phyloP scores from a whole-genome alignment of 2,329 filamentous ascomycete genomes.

The Clonostachys chloroleuca region DNA sequence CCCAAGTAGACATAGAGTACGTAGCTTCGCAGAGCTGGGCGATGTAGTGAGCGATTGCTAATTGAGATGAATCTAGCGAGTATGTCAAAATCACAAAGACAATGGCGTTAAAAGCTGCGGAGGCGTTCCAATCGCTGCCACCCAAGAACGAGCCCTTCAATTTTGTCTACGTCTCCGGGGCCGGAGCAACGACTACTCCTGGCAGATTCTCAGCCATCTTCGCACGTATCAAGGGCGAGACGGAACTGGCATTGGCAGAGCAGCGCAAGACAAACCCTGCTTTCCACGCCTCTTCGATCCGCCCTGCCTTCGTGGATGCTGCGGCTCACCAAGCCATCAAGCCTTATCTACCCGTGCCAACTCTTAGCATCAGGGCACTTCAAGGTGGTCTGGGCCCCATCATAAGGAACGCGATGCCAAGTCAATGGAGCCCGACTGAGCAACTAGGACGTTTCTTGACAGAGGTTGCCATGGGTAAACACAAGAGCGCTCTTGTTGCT shows the following conservation, averaged over 20 bases:
- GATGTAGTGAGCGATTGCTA: too few relatives aligned
- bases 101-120: constrained; percentile 60
- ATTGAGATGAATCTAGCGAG: constrained; percentile 21
- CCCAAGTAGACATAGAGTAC: constrained; percentile 50
- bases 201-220: constrained; percentile 54
- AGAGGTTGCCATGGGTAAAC: constrained; percentile 36
- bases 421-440: constrained; percentile 33
- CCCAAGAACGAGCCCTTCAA: constrained; percentile 45
- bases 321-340: constrained; percentile 31
- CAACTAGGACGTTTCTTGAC: constrained; percentile 36
- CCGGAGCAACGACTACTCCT: constrained; percentile 54
- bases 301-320: constrained; percentile 56
- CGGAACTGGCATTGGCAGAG: constrained; percentile 54
- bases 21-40: not conserved
- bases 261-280: constrained; percentile 32
- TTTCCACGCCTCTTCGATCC: constrained; percentile 38
- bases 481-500: not conserved
- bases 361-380: constrained; percentile 3
- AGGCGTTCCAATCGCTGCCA: constrained; percentile 49
- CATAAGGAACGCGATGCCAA: constrained; percentile 7
- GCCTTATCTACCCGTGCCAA: constrained; percentile 30
- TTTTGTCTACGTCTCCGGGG: constrained; percentile 68
- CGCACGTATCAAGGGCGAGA: constrained; percentile 62
- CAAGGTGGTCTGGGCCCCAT: constrained; percentile 7
- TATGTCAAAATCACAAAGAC: constrained; percentile 66